Conservation (phyloP, 306 rosid genomes). For the Citrullus mucosospermus region DNA sequence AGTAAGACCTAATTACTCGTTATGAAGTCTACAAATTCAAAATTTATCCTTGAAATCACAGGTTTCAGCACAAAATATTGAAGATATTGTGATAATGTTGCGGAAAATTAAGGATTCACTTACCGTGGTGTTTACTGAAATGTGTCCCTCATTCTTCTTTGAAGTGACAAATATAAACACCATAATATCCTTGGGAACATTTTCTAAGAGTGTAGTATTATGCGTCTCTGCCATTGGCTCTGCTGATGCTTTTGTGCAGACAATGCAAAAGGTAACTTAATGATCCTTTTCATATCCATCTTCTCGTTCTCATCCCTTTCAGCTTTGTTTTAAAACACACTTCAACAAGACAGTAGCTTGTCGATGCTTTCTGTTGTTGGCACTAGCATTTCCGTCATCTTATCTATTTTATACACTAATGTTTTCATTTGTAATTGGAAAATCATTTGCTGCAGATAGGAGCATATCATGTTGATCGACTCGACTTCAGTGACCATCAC, state of each 20-base stretch:
- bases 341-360: background rate
- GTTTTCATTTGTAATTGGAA: constrained; percentile 10
- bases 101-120: constrained; percentile 30
- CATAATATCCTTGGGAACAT: constrained; percentile 32
- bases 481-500: constrained; percentile 83
- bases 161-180: constrained; percentile 30
- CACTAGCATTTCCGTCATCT: background rate
- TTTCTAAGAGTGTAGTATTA: constrained; percentile 29
- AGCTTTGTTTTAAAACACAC: background rate
- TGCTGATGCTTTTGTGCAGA: constrained; percentile 63
- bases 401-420: background rate
- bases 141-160: constrained; percentile 63
- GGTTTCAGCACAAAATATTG: constrained; percentile 47
- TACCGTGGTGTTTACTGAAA: constrained; percentile 56
- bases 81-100: constrained; percentile 32
- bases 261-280: constrained; percentile 44
- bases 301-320: background rate
- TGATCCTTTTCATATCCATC: background rate
- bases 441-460: constrained; percentile 47
- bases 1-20: background rate
- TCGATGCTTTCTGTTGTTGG: background rate
- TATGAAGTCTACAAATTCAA: background rate
- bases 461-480: constrained; percentile 48
- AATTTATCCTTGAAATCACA: constrained; percentile 23
- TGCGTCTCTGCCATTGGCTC: constrained; percentile 88